Base-by-base conservation (phyloP, 306 rosid genomes). In the Cajanus cajan region DNA sequence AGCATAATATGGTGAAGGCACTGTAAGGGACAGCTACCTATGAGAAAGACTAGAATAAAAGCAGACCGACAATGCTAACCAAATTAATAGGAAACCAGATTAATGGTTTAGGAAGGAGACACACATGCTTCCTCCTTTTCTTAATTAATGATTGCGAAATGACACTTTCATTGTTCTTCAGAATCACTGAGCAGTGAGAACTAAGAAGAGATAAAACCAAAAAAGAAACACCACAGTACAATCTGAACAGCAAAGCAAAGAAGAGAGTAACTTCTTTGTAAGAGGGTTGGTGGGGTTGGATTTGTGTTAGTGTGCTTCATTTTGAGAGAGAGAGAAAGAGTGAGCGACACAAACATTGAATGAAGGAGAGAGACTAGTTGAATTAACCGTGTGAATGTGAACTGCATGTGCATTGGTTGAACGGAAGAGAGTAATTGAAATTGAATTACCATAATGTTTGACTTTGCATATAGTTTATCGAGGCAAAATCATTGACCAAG, bases 31-130 rank as follows among this genome's bases (percentile, higher is more conserved):
- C 51, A 39, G n/a, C 11, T 2, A 19, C 11, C 16, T 16, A 37
- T 16, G 48, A 64, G 25, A 64, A 64, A 37, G 48, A 39, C 71
- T 64, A 18, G 4, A 37, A 64, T 64, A 28, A 28, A 84, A 68
- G 70, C 76, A 88, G 85, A 80, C 87, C 90, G 88, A 88, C 88
- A 84, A 84, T 80, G 70, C 50, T 18, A 36, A 14, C 72, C 39
- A 69, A 67, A 76, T 51, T 22, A 77, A 37, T 44, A 64, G 50
- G 28, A 80, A 39, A 33, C 18, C 36, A 69, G 76, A 65, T 47
- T 50, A 76, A 82, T 7, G 59, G 73, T 77, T 73, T 74, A 65
- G 83, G 84, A 58, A 58, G 80, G 72, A 81, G 67, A 57, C 80
- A 79, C 80, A 57, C 71, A 19, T 39, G 71, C 71, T 65, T 65